Evolutionary conservation across 2,329 filamentous ascomycete genomes (phyloP).

Genomic region (Fusarium veterinarium): DNA sequence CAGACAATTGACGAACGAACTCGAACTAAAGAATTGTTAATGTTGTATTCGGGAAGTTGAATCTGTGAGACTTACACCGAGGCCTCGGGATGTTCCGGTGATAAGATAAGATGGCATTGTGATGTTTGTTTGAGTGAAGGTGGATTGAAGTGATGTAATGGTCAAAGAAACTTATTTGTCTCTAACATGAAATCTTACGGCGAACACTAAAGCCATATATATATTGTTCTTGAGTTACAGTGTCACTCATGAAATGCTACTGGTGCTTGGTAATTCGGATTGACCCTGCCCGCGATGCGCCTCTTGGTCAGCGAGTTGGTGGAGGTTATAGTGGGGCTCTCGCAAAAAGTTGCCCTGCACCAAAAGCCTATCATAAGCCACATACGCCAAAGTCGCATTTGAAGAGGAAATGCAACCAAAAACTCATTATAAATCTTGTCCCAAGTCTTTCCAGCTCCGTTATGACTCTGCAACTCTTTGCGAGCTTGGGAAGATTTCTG

Average conservation of each 20-base stretch:
- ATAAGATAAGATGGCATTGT: conserved; percentile 32
- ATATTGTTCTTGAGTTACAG: neutral
- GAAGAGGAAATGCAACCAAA: too few species aligned
- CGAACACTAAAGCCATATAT: neutral
- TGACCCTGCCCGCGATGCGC: neutral
- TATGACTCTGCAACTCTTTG: neutral
- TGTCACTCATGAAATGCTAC: neutral
- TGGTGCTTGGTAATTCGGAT: conserved; percentile 11
- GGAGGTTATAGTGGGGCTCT: neutral
- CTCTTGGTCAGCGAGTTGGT: neutral
- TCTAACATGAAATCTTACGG: neutral
- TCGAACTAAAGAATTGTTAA: conserved; percentile 24
- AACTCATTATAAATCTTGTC: neutral
- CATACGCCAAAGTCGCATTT: too few species aligned
- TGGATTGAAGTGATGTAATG: neutral
- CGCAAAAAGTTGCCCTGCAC: conserved; percentile 21
- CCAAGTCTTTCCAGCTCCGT: too few species aligned
- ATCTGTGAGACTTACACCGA: conserved; percentile 2
- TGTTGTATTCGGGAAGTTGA: accelerated
- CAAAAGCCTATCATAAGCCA: accelerated
- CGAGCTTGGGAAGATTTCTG: neutral
- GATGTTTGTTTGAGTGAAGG: neutral
- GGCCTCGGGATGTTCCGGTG: conserved; percentile 38
- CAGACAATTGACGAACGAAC: conserved; percentile 57
- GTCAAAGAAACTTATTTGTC: neutral